A percentile compares a stretch with the other conserved stretches of the same genome.
These are phyloP conservation scores for Allium fistulosum DNA, from an alignment of 106 monocot genomes.

Conservation along the genomic window DNA sequence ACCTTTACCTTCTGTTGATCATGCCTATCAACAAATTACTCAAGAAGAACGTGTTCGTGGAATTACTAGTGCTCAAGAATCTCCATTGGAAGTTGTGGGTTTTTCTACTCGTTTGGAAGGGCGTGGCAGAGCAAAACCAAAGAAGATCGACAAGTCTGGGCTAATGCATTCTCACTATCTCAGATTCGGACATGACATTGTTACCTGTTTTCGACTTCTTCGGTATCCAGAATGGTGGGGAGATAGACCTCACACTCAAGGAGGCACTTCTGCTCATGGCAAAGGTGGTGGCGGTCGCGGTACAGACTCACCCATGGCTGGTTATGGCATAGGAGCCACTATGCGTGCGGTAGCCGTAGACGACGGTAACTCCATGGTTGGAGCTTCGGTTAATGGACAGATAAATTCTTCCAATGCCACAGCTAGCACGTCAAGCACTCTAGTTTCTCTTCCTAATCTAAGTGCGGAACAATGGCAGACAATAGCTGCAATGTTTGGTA, in stretches of 20 bases:
- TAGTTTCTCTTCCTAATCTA: neutral
- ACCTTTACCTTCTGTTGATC: slow-evolving; percentile 1
- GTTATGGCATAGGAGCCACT: neutral
- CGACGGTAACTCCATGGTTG: neutral
- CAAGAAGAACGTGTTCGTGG: slow-evolving; percentile 1
- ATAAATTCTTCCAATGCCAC: neutral
- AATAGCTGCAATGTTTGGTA: neutral
- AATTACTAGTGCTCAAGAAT: too few species aligned
- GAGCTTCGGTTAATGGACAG: neutral
- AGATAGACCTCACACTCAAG: neutral
- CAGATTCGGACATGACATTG: neutral
- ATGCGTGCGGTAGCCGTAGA: neutral
- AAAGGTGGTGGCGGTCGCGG: neutral
- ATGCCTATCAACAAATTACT: neutral
- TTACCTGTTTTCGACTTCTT: neutral
- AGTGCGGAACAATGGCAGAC: slow-evolving; percentile 2
- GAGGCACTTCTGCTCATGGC: neutral
- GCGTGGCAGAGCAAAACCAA: neutral
- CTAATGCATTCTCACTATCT: neutral
- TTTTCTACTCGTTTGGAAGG: neutral
- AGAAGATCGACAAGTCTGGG: neutral
- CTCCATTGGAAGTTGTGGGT: neutral
- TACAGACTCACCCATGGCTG: neutral
- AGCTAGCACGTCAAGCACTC: neutral
- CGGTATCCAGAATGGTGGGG: neutral